These are phyloP conservation scores for Takashimella koratensis DNA, from an alignment of 1,284 basidiomycete species.

Conservation along the genomic window DNA sequence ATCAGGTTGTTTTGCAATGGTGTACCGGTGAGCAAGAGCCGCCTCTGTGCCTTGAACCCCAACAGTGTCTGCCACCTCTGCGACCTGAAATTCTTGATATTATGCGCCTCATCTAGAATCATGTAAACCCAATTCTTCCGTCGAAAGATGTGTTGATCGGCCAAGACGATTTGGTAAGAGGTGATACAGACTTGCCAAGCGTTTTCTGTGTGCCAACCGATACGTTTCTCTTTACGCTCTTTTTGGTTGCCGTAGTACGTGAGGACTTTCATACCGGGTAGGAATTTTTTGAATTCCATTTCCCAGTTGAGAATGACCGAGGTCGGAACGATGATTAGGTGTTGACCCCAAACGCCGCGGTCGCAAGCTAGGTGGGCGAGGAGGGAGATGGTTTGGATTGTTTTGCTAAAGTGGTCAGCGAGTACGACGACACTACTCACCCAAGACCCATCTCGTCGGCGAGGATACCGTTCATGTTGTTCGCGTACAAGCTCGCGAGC, in stretches of 20 bases:
- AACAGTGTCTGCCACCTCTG: conserved; percentile 93
- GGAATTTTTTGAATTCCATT: conserved; percentile 98
- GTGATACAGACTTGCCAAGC: conserved; percentile 96
- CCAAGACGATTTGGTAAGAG: conserved; percentile 86
- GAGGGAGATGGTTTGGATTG: conserved; percentile 91
- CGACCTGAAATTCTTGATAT: conserved; percentile 97
- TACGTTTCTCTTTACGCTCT: conserved; percentile 86
- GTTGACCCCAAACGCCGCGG: conserved; percentile 93
- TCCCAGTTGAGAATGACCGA: conserved; percentile 97
- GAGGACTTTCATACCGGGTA: conserved; percentile 87
- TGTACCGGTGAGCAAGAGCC: conserved; percentile 85
- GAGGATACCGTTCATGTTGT: conserved; percentile 81
- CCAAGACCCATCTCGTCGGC: conserved; percentile 85
- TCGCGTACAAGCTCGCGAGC: conserved; percentile 84
- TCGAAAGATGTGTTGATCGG: conserved; percentile 91
- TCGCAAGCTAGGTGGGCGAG: conserved; percentile 92
- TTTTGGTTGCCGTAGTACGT: conserved; percentile 90
- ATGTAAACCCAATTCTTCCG: conserved; percentile 96
- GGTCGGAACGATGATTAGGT: conserved; percentile 91
- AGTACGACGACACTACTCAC: conserved; percentile 53
- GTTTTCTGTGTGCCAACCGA: conserved; percentile 91
- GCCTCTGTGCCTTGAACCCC: conserved; percentile 87
- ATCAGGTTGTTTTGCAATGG: conserved; percentile 95
- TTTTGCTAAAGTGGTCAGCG: conserved; percentile 63
- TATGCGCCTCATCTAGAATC: conserved; percentile 94